Percentiles rank a stretch among this genome's conserved stretches.
Evolutionary conservation across 192 early-diverging fungal genomes (phyloP).

Genomic region (Umbelopsis sp.): DNA sequence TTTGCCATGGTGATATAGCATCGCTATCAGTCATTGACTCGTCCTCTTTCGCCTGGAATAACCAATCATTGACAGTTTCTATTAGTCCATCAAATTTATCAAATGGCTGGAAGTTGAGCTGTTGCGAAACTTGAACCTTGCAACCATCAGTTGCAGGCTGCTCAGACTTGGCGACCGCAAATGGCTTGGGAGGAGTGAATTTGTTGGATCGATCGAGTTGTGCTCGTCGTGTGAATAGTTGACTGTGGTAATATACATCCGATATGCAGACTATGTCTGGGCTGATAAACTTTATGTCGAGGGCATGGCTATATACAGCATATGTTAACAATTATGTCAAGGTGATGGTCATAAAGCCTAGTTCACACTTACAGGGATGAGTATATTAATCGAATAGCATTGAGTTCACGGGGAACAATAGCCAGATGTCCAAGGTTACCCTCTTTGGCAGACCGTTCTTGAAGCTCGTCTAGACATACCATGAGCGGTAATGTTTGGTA

Average conservation of each 20-base stretch:
- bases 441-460: slow-evolving; percentile 19
- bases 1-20: slow-evolving; percentile 20
- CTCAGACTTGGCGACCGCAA: not conserved
- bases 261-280: slow-evolving; percentile 30
- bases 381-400: slow-evolving; percentile 36
- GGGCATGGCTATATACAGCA: slow-evolving; percentile 24
- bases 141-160: not conserved
- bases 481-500: slow-evolving; percentile 41
- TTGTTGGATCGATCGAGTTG: slow-evolving; percentile 3
- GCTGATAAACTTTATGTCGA: slow-evolving; percentile 35
- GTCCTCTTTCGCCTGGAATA: slow-evolving; percentile 13
- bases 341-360: not conserved
- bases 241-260: slow-evolving; percentile 30
- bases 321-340: not conserved
- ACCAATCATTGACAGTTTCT: slow-evolving; percentile 26
- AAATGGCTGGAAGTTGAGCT: slow-evolving; percentile 26
- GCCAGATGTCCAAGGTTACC: slow-evolving; percentile 29
- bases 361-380: slow-evolving; percentile 33
- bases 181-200: slow-evolving; percentile 19
- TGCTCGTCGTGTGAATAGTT: slow-evolving; percentile 18
- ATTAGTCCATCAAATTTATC: slow-evolving; percentile 25
- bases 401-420: slow-evolving; percentile 36
- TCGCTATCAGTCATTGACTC: not conserved
- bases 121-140: slow-evolving; percentile 23
- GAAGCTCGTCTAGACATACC: slow-evolving; percentile 34